Evolutionary conservation across 176 grass and related monocot genomes (phyloP), one percentile per base, ranked within the genome.

Genomic region (Cenchrus purpureus): DNA sequence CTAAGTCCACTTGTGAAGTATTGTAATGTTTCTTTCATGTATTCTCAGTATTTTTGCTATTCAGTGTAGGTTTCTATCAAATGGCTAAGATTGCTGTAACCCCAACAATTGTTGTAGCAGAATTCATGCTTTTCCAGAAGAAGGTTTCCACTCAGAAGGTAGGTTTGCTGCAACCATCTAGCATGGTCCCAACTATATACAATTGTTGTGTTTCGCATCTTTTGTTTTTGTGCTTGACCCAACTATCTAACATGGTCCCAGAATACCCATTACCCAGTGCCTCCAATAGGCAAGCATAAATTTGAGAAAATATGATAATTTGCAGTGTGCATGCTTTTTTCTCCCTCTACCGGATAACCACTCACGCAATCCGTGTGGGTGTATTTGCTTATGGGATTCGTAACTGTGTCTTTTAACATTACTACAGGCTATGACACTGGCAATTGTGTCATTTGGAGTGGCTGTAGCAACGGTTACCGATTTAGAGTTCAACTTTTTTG

Each of bases 21-120:
- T 15, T 29, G 12, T 19, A 65, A 22, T 79, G 2, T 68, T 49
- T 2, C 4, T 48, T 90, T 45, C 34, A 55, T 57, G n/a, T 45
- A 5, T 65, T 79, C 60, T 92, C 79, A 84, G 73, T 86, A 84
- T 88, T 89, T 79, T 81, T 32, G 86, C 77, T 84, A 54, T 95
- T 87, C 89, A 98, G 96, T 83, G 87, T 98, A 88, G 96, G 96
- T 88, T 98, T 98, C 87, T 98, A 98, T 89, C 97, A 95, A 83
- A 98, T 98, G 97, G 93, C 97, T 80, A 98, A 98, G 88, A 98
- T 95, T 89, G 97, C 90, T 51, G 97, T 98, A 45, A 95, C 93
- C 40, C 97, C 97, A 48, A 95, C 93, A 48, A 98, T 98, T 82
- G 97, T 94, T 68, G 77, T 92, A 9, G 91, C 97, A 8, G 97